Evolutionary conservation across 2,329 filamentous ascomycete genomes (phyloP).

Genomic region (Paraconiothyrium brasiliense): DNA sequence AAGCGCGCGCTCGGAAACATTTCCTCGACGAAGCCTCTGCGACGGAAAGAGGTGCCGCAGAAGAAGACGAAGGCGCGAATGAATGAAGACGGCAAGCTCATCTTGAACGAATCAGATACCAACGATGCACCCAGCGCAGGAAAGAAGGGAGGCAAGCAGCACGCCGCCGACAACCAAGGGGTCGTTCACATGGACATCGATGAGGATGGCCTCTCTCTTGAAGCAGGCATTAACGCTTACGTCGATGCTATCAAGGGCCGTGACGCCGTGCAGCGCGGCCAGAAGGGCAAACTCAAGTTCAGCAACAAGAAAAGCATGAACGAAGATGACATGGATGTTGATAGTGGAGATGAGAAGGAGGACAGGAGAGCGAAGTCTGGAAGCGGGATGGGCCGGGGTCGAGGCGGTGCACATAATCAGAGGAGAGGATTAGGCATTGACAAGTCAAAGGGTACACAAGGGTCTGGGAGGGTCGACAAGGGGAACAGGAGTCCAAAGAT

Average conservation of each 20-base stretch:
- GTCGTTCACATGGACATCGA: conserved; percentile 69
- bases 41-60: conserved; percentile 63
- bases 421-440: conserved; percentile 49
- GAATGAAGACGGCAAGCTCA: conserved; percentile 81
- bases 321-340: conserved; percentile 58
- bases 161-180: conserved; percentile 44
- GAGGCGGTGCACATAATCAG: conserved; percentile 35
- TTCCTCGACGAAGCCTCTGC: conserved; percentile 84
- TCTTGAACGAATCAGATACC: conserved; percentile 67
- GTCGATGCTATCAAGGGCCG: conserved; percentile 68
- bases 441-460: conserved; percentile 43
- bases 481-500: conserved; percentile 27
- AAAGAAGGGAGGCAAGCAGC: conserved; percentile 44
- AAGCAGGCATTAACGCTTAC: conserved; percentile 68
- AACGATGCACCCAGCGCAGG: conserved; percentile 49
- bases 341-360: conserved; percentile 45
- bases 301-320: conserved; percentile 59
- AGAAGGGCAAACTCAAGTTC: conserved; percentile 69
- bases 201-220: conserved; percentile 56
- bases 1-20: conserved; percentile 90
- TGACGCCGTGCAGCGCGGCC: conserved; percentile 66
- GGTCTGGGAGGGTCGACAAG: conserved; percentile 27
- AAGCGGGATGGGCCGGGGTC: conserved; percentile 39
- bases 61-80: conserved; percentile 55
- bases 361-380: conserved; percentile 49